phyloP scores from a whole-genome alignment of 805 yeast genomes.

The Yarrowia alimentaria region DNA sequence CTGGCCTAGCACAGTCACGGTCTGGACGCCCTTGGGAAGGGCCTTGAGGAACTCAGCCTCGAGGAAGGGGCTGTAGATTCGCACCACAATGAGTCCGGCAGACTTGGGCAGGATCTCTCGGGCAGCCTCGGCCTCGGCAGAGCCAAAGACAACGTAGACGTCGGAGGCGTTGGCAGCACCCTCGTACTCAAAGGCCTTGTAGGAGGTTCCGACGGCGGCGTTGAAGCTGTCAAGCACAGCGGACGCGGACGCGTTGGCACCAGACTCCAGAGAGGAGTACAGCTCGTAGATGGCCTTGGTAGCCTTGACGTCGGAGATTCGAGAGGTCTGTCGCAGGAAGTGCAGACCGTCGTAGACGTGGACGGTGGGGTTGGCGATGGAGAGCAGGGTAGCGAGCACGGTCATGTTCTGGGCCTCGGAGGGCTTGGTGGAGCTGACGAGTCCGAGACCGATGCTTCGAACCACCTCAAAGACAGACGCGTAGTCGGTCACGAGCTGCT shows the following conservation, averaged over 20 bases:
- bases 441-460: slow-evolving; percentile 59
- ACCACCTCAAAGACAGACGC: slow-evolving; percentile 61
- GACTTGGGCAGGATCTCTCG: slow-evolving; percentile 43
- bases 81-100: slow-evolving; percentile 56
- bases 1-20: slow-evolving; percentile 69
- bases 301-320: slow-evolving; percentile 33
- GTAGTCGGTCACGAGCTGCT: slow-evolving; percentile 62
- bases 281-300: slow-evolving; percentile 29
- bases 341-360: slow-evolving; percentile 80
- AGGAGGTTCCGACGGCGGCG: slow-evolving; percentile 51
- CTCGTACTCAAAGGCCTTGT: slow-evolving; percentile 64
- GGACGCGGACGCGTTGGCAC: neutral
- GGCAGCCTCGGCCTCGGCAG: slow-evolving; percentile 60
- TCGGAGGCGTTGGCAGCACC: slow-evolving; percentile 64
- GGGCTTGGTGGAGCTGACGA: slow-evolving; percentile 62
- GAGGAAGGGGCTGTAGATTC: slow-evolving; percentile 81
- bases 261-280: slow-evolving; percentile 1
- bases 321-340: slow-evolving; percentile 51
- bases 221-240: slow-evolving; percentile 49
- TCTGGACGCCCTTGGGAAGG: slow-evolving; percentile 58
- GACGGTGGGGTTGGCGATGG: slow-evolving; percentile 57
- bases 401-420: slow-evolving; percentile 68
- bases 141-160: slow-evolving; percentile 80
- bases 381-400: slow-evolving; percentile 60
- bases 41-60: slow-evolving; percentile 54